These are phyloP conservation scores for Penicillium sp. DNA, from an alignment of 2,329 filamentous ascomycete genomes.

Conservation along the genomic window DNA sequence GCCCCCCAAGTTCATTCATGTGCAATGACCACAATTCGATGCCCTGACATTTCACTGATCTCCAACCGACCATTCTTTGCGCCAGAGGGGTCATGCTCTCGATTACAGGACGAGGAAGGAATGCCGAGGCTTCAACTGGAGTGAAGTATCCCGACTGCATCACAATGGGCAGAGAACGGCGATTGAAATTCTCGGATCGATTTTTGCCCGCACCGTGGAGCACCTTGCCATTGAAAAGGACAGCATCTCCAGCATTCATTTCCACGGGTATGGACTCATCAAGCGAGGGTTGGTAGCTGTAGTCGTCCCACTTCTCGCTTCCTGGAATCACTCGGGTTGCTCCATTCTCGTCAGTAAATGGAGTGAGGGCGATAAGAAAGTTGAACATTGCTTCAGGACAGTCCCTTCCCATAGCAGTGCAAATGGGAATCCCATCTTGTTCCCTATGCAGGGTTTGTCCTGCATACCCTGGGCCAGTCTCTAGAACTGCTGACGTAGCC, in stretches of 20 bases:
- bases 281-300: no score
- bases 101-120: neutral
- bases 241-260: neutral
- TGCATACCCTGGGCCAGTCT: no score
- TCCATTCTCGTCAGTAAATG: conserved; percentile 6
- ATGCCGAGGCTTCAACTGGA: neutral
- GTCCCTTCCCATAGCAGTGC: no score
- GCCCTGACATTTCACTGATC: no score
- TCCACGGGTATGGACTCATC: neutral
- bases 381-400: neutral
- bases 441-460: no score
- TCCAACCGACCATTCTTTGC: conserved; percentile 11
- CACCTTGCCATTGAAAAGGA: neutral
- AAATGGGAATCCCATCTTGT: no score
- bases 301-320: conserved; percentile 1
- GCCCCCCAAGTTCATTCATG: no score
- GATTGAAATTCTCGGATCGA: neutral
- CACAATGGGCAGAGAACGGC: conserved; percentile 5
- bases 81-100: conserved; percentile 12
- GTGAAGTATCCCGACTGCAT: conserved; percentile 4
- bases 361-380: conserved; percentile 2
- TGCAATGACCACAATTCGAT: no score
- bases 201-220: neutral
- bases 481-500: no score
- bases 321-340: conserved; percentile 8